These are phyloP conservation scores for Phaeolepiota aurea DNA, from an alignment of 768 basidiomycete species.

Conservation along the genomic window DNA sequence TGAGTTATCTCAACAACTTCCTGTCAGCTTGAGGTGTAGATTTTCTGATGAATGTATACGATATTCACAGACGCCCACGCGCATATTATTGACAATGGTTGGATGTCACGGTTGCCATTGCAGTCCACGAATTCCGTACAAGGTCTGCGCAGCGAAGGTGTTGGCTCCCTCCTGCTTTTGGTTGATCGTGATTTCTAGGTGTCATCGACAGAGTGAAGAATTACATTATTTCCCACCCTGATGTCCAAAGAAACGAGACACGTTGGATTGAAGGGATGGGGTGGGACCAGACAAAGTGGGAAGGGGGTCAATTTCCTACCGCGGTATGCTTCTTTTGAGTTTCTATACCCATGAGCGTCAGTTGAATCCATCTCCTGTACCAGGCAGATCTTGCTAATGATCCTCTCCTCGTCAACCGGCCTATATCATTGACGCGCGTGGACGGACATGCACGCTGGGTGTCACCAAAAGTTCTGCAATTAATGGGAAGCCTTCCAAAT, in stretches of 20 bases:
- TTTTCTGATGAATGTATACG: too few species aligned
- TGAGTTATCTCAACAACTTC: constrained; percentile 14
- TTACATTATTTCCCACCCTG: constrained; percentile 52
- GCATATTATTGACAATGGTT: constrained; percentile 73
- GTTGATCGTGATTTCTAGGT: constrained; percentile 28
- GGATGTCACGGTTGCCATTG: constrained; percentile 57
- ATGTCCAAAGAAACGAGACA: constrained; percentile 39
- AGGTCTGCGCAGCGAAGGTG: constrained; percentile 58
- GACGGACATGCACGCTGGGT: constrained; percentile 92
- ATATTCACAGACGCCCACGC: constrained; percentile 75
- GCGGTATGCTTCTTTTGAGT: constrained; percentile 36
- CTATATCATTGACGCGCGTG: constrained; percentile 67
- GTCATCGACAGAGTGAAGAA: constrained; percentile 51
- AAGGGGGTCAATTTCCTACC: constrained; percentile 54
- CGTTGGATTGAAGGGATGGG: constrained; percentile 83
- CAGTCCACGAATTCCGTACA: constrained; percentile 47
- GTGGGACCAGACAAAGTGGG: constrained; percentile 90
- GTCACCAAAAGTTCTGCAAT: constrained; percentile 59
- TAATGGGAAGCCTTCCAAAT: constrained; percentile 53
- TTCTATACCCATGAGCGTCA: too few species aligned
- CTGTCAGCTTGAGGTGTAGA: too few species aligned
- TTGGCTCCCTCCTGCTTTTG: neutral
- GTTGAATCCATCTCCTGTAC: constrained; percentile 1
- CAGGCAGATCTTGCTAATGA: constrained; percentile 75
- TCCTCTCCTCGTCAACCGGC: constrained; percentile 54